Base-by-base conservation (phyloP, 2,329 filamentous ascomycete genomes). In the Alternaria sp. region DNA sequence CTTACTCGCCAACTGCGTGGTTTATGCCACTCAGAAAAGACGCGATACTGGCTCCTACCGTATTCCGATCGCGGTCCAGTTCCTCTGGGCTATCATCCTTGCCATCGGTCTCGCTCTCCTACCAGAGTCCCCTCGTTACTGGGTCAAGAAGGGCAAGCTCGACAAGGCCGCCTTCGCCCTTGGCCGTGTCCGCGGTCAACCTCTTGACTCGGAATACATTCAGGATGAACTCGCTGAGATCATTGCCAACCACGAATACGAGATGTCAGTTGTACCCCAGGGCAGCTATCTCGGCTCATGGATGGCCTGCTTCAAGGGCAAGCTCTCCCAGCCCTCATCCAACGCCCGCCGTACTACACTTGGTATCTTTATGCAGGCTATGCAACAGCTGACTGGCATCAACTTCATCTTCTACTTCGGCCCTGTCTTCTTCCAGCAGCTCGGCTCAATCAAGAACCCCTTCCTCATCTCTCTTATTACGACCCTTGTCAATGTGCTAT, bases 211-310 rank as follows among this genome's bases (percentile, higher is more conserved):
- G 17, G 87, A 92, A 68, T 93, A 87, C 79, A 89, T 96, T 78
- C 87, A 91, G 80, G 81, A 86, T 62, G 92, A 96, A 80, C 85
- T 96, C 49, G 86, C 90, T 55, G 92, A 96, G 81, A 94, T 97
- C 69, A 86, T 96, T 62, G 93, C 92, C 83, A 97, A 96, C 84
- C 87, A 96, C 80, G 91, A 92, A 81, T 95, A 95, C 75, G 93
- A 97, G 83, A 75, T 89, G 68, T 75, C 86, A 51, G 82, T 90
- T 65, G 54, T 74, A 56, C 73, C 71, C 17, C 66, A 74, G 59
- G 72, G 68, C 53, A 72, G 68, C 68, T 77, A 76, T 62, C 54
- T 76, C 39, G 72, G 71, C 9, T 86, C 84, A 72, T 96, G 92
- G 92, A 77, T 78, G 62, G 83, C 84, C 75, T 88, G 86, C 80